Evolutionary conservation across 139 green algal species (phyloP).

Genomic region (Chlamydomonas sphaeroides): DNA sequence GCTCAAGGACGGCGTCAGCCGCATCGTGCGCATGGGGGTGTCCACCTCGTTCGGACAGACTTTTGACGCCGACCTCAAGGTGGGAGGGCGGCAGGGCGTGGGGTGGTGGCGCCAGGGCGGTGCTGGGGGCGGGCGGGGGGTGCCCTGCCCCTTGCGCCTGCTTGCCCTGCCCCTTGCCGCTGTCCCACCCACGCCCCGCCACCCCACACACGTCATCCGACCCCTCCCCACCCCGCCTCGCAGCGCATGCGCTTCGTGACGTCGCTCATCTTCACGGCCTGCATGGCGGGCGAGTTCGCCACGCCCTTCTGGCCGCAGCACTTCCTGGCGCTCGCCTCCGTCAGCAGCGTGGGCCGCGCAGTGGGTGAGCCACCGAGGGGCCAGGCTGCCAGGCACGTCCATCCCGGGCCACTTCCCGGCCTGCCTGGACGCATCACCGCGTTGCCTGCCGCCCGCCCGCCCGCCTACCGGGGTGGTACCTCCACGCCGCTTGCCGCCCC

Average conservation of each 20-base stretch:
- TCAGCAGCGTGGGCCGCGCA: conserved; percentile 85
- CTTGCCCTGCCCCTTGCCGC: too few species aligned
- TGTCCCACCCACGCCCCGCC: not conserved
- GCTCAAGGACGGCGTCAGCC: conserved; percentile 82
- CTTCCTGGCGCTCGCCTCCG: conserved; percentile 58
- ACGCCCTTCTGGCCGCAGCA: conserved; percentile 82
- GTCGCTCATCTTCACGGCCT: conserved; percentile 79
- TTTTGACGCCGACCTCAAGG: conserved; percentile 94
- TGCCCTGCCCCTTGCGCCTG: too few species aligned
- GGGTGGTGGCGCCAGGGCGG: not conserved
- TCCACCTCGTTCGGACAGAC: conserved; percentile 78
- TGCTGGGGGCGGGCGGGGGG: too few species aligned
- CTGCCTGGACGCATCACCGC: too few species aligned
- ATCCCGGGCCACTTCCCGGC: too few species aligned
- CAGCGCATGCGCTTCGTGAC: conserved; percentile 87
- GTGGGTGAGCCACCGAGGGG: conserved; percentile 33
- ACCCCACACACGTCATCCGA: too few species aligned
- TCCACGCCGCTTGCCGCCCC: too few species aligned
- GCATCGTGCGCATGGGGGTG: conserved; percentile 83
- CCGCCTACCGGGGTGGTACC: too few species aligned
- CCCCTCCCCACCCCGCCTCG: not conserved
- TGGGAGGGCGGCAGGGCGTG: not conserved
- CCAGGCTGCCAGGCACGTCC: too few species aligned
- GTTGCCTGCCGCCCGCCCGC: too few species aligned
- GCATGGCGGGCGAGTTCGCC: conserved; percentile 83